Base-by-base conservation (phyloP, 2,329 filamentous ascomycete species). In the Aspergillus fijiensis region DNA sequence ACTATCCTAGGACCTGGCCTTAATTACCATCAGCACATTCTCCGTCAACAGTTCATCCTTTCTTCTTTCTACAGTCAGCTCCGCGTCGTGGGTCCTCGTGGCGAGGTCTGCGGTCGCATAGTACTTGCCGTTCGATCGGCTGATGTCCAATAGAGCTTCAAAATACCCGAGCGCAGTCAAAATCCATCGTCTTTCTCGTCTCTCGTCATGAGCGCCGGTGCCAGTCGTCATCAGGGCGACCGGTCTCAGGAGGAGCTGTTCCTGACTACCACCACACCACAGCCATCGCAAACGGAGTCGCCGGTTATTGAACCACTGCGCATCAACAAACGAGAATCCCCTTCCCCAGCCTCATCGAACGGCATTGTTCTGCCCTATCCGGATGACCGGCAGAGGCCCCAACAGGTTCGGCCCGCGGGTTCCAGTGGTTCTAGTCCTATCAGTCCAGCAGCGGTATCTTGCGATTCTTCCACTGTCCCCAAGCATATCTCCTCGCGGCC, bases 181-280 rank as follows among this genome's bases (percentile, higher is more conserved):
- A 5, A 45, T 16, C 16, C 16, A 35, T 33, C 19, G 21, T 25
- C 47, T 29, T 16, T 7, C 21, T 39, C 50, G 49, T 47, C 33
- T 27, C 31, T 65, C 66, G 67, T 55, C 60, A 81, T 80, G 82
- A 83, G 73, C 76, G 74, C 73, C 58, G 69, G 70, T 70, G 77
- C 71, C 48, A 72, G 65, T 58, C 81, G 78, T 58, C 81, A 78
- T 68, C 86, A 88, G 72, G 88, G 89, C 69, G 81, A 88, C 67
- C 85, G 89, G 27, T 89, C 92, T 31, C 89, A 92, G 77, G 91
- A 94, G 82, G 89, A 96, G 80, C 94, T 96, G 79, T 84, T 96
- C 65, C 76, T 82, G 62, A 77, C 72, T 61, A 76, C 76, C n/a
- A 76, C 76, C n/a, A 71, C 66, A 14, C 51, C 59, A 27, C 58